Conservation (phyloP, 2,329 filamentous ascomycete species). For the Colletotrichum musae region DNA sequence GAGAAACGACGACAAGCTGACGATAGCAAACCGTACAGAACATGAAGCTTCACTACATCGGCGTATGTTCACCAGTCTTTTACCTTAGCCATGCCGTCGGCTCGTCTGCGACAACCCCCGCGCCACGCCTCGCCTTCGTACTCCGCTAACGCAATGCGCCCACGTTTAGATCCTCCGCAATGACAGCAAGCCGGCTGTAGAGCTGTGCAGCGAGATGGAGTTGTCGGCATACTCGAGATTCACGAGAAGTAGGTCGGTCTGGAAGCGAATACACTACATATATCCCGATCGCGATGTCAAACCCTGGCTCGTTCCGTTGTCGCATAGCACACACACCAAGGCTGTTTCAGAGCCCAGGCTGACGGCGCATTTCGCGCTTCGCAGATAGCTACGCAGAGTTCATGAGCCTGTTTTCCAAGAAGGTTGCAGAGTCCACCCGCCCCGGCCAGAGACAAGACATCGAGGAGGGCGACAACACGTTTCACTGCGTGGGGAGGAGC, state of each 20-base stretch:
- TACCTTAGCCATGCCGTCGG: conserved; percentile 37
- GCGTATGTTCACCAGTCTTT: conserved; percentile 68
- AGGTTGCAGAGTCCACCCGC: conserved; percentile 86
- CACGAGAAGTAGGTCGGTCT: conserved; percentile 73
- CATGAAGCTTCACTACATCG: conserved; percentile 93
- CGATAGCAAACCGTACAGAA: conserved; percentile 47
- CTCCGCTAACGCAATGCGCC: conserved; percentile 19
- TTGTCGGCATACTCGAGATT: conserved; percentile 85
- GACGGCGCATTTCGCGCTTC: not conserved
- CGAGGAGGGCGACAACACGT: conserved; percentile 85
- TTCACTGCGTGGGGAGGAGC: conserved; percentile 83
- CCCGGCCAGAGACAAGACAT: conserved; percentile 89
- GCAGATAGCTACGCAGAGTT: conserved; percentile 59
- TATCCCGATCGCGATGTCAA: not conserved
- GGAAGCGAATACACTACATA: not conserved
- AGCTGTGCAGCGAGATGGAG: conserved; percentile 84
- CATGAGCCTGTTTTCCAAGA: conserved; percentile 89
- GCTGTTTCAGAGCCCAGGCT: conserved; percentile 1
- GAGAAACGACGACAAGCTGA: conserved; percentile 18
- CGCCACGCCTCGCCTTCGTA: conserved; percentile 6
- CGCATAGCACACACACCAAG: not conserved
- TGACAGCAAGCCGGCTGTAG: conserved; percentile 80
- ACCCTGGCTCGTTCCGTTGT: not conserved
- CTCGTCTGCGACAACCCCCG: not conserved
- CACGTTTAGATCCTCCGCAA: conserved; percentile 83